phyloP scores from a whole-genome alignment of 768 basidiomycete genomes.

The Pleurotus giganteus region DNA sequence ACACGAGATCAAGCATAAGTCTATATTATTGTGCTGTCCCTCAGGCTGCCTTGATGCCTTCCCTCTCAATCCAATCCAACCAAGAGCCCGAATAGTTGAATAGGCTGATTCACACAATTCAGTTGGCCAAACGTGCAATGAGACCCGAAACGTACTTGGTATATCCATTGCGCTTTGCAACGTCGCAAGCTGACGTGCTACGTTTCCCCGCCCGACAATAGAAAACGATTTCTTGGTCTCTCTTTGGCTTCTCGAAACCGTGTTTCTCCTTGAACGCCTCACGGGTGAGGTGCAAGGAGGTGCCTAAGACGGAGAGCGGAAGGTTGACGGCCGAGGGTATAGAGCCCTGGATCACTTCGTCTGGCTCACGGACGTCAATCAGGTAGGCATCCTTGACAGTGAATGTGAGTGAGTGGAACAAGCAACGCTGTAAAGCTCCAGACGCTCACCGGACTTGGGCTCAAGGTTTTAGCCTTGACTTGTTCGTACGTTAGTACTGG shows the following conservation, averaged over 20 bases:
- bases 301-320: constrained; percentile 75
- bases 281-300: constrained; percentile 56
- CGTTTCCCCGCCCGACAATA: constrained; percentile 91
- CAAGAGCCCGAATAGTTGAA: constrained; percentile 86
- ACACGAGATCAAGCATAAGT: too few relatives aligned
- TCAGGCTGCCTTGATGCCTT: constrained; percentile 27
- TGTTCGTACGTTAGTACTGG: constrained; percentile 75
- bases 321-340: constrained; percentile 92
- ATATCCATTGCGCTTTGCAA: constrained; percentile 79
- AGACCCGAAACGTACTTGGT: constrained; percentile 54
- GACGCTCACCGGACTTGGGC: constrained; percentile 60
- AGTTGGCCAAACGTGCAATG: constrained; percentile 4
- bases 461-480: constrained; percentile 74
- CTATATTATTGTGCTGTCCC: not conserved
- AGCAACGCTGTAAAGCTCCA: constrained; percentile 4
- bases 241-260: constrained; percentile 73
- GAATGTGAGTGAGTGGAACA: constrained; percentile 5
- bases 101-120: constrained; percentile 32
- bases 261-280: constrained; percentile 58
- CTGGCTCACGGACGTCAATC: constrained; percentile 91
- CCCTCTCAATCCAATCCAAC: constrained; percentile 77
- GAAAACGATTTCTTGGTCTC: constrained; percentile 75
- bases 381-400: constrained; percentile 62
- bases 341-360: constrained; percentile 87
- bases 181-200: constrained; percentile 77